Percentiles rank a stretch among this genome's conserved stretches.
These are phyloP conservation scores for Boletus eberwhitei DNA, from an alignment of 768 basidiomycete species.

Conservation along the genomic window DNA sequence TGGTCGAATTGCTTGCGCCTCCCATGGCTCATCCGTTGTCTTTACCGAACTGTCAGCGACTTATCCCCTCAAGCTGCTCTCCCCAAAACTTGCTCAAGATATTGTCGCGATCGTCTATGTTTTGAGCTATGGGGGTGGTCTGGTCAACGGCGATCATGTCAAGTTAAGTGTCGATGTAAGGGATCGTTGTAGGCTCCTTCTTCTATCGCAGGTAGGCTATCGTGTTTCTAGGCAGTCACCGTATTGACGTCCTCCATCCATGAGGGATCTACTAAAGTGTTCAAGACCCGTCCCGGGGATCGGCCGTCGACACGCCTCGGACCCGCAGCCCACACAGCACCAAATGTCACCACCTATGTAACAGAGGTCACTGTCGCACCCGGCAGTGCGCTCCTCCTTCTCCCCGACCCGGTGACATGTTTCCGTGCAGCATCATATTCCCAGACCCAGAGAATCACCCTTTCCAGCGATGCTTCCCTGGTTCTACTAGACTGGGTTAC, in stretches of 20 bases:
- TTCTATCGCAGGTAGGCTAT: conserved; percentile 77
- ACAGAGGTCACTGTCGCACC: conserved; percentile 55
- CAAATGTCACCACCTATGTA: conserved; percentile 54
- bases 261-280: conserved; percentile 93
- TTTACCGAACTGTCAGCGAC: conserved; percentile 75
- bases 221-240: neutral
- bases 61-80: conserved; percentile 87
- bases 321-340: conserved; percentile 5
- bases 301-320: conserved; percentile 45
- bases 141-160: conserved; percentile 82
- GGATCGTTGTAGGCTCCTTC: conserved; percentile 53
- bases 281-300: conserved; percentile 70
- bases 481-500: conserved; percentile 91
- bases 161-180: conserved; percentile 60
- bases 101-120: conserved; percentile 71
- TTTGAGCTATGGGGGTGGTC: conserved; percentile 86
- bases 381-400: conserved; percentile 63
- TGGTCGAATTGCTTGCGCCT: conserved; percentile 54
- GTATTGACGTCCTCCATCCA: neutral
- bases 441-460: conserved; percentile 76
- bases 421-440: conserved; percentile 81
- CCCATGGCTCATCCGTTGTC: conserved; percentile 52
- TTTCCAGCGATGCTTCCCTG: conserved; percentile 57
- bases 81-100: conserved; percentile 53
- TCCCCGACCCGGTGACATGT: conserved; percentile 93